These are phyloP conservation scores for Leptographium radiaticola DNA, from an alignment of 2,329 filamentous ascomycete genomes.

Conservation along the genomic window DNA sequence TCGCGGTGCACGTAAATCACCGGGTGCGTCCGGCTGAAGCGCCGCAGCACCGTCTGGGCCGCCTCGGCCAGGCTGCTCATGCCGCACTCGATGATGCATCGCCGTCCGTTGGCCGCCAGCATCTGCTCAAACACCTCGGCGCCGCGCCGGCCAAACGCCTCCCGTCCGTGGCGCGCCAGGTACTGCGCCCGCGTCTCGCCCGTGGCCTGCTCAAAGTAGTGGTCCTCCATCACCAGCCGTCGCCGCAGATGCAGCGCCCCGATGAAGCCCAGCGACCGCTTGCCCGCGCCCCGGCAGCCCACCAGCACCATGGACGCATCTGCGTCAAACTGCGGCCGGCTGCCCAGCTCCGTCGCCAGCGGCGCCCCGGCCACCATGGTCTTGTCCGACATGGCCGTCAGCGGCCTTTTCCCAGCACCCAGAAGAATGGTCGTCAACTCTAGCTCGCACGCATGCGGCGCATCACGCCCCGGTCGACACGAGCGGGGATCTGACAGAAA, in stretches of 20 bases:
- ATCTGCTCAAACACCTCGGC: constrained; percentile 48
- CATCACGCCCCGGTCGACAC: too few relatives aligned
- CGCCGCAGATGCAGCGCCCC: constrained; percentile 54
- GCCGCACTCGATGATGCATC: constrained; percentile 58
- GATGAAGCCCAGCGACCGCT: constrained; percentile 60
- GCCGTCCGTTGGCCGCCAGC: constrained; percentile 42
- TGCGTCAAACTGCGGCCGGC: constrained; percentile 33
- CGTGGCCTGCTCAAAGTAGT: constrained; percentile 51
- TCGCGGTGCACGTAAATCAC: constrained; percentile 60
- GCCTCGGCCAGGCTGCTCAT: constrained; percentile 49
- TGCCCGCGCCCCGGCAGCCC: constrained; percentile 58
- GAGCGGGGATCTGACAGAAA: too few relatives aligned
- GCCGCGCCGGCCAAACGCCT: constrained; percentile 49
- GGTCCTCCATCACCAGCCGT: constrained; percentile 55
- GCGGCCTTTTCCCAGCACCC: not conserved
- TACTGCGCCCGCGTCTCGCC: constrained; percentile 47
- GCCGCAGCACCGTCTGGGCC: constrained; percentile 42
- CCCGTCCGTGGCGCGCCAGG: constrained; percentile 45
- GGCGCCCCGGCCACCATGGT: not conserved
- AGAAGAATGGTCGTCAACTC: not conserved
- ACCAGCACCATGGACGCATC: constrained; percentile 59
- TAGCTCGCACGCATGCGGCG: too few relatives aligned
- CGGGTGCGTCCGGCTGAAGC: constrained; percentile 50
- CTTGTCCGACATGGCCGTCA: not conserved
- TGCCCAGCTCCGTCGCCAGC: constrained; percentile 7